phyloP scores from a whole-genome alignment of 495 filamentous ascomycete genomes.

The Durotheca rogersii region DNA sequence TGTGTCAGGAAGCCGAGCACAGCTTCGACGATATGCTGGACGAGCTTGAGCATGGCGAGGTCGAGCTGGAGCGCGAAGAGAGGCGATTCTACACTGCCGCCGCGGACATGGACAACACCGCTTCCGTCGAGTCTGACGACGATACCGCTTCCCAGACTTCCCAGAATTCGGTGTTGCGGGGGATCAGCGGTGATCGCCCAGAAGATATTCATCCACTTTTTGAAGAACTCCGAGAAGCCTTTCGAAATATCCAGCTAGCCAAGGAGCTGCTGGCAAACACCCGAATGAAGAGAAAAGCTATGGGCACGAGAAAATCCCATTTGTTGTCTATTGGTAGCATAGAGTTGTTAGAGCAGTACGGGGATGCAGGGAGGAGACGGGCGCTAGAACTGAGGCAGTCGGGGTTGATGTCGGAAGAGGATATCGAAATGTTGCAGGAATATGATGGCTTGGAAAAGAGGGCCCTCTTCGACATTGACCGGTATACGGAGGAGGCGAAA shows the following conservation, averaged over 20 bases:
- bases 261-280: slow-evolving; percentile 34
- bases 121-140: slow-evolving; percentile 18
- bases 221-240: slow-evolving; percentile 31
- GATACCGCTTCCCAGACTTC: slow-evolving; percentile 21
- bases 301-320: slow-evolving; percentile 31
- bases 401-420: slow-evolving; percentile 33
- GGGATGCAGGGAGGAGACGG: slow-evolving; percentile 31
- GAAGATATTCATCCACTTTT: slow-evolving; percentile 31
- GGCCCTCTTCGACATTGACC: slow-evolving; percentile 29
- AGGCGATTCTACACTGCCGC: slow-evolving; percentile 25
- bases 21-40: slow-evolving; percentile 29
- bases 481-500: slow-evolving; percentile 19
- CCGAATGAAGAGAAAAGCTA: slow-evolving; percentile 32
- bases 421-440: slow-evolving; percentile 28
- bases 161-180: slow-evolving; percentile 23
- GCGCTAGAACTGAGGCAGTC: slow-evolving; percentile 31
- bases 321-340: slow-evolving; percentile 28
- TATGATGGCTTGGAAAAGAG: slow-evolving; percentile 30
- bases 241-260: slow-evolving; percentile 32
- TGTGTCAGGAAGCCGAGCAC: slow-evolving; percentile 29
- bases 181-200: slow-evolving; percentile 34
- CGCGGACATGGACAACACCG: slow-evolving; percentile 7
- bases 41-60: slow-evolving; percentile 24
- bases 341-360: slow-evolving; percentile 30
- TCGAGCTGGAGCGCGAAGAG: slow-evolving; percentile 23